Conservation (phyloP, 805 yeast genomes). For the Monosporozyma siamensis region DNA sequence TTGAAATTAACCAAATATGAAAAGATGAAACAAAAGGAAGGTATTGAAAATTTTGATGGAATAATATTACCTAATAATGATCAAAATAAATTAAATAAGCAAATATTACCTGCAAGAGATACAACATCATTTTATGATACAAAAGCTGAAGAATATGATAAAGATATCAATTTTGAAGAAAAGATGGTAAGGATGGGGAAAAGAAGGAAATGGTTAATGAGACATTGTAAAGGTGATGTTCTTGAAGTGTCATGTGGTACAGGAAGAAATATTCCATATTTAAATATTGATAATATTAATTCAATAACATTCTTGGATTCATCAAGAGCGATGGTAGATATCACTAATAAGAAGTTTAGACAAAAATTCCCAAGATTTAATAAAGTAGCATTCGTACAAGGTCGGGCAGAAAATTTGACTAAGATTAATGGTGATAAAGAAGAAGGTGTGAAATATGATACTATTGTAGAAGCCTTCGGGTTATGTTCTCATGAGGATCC, state of each 20-base stretch:
- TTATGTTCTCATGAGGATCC: conserved; percentile 95
- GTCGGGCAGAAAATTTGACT: conserved; percentile 75
- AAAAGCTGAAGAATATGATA: conserved; percentile 74
- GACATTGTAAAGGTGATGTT: conserved; percentile 75
- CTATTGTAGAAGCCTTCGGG: conserved; percentile 90
- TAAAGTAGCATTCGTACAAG: conserved; percentile 80
- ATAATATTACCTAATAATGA: conserved; percentile 24
- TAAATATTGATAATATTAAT: conserved; percentile 48
- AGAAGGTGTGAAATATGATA: conserved; percentile 69
- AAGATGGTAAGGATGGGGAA: conserved; percentile 38
- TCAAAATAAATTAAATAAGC: conserved; percentile 28
- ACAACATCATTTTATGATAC: conserved; percentile 71
- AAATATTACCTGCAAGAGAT: conserved; percentile 62
- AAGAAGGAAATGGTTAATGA: conserved; percentile 73
- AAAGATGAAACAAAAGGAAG: conserved; percentile 37
- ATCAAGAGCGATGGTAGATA: conserved; percentile 75
- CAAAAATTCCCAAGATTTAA: conserved; percentile 54
- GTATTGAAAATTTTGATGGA: conserved; percentile 26
- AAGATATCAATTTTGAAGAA: conserved; percentile 55
- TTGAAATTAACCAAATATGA: conserved; percentile 52
- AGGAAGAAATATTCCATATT: conserved; percentile 78
- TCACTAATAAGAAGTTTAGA: conserved; percentile 64
- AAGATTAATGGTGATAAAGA: conserved; percentile 37
- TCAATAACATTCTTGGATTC: conserved; percentile 84
- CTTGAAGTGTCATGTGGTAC: conserved; percentile 94